Percentiles rank a stretch among this genome's conserved stretches.
phyloP scores from a whole-genome alignment of 768 basidiomycete genomes.

The Leccinum pellstonianum region DNA sequence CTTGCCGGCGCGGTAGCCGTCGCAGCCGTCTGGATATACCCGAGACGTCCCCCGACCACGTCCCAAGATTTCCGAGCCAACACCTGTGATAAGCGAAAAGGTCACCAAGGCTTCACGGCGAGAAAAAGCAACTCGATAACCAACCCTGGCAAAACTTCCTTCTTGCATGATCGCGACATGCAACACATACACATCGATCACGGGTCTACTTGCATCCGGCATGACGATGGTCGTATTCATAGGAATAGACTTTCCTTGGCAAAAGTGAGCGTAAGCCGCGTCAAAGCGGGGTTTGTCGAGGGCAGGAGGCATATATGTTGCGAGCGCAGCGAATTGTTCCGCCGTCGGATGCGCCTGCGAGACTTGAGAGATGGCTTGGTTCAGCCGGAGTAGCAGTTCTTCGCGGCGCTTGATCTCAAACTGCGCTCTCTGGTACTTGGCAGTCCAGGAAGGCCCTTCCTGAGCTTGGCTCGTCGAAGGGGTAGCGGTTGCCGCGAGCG shows the following conservation, averaged over 20 bases:
- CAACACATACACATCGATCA: slow-evolving; percentile 30
- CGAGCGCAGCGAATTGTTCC: slow-evolving; percentile 27
- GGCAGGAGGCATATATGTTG: slow-evolving; percentile 29
- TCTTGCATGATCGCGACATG: slow-evolving; percentile 35
- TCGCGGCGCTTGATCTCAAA: slow-evolving; percentile 33
- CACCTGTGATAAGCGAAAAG: slow-evolving; percentile 20
- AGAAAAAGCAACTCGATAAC: slow-evolving; percentile 10
- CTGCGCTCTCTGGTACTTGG: slow-evolving; percentile 24
- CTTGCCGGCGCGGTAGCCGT: slow-evolving; percentile 23
- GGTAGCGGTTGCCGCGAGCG: neutral
- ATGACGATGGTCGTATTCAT: slow-evolving; percentile 30
- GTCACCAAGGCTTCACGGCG: neutral
- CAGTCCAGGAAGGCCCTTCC: slow-evolving; percentile 19
- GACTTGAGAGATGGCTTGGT: slow-evolving; percentile 28
- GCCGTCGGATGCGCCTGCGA: slow-evolving; percentile 15
- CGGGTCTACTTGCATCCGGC: slow-evolving; percentile 26
- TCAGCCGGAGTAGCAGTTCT: slow-evolving; percentile 26
- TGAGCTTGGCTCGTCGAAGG: slow-evolving; percentile 9
- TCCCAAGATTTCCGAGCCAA: slow-evolving; percentile 27
- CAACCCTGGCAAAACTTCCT: slow-evolving; percentile 30
- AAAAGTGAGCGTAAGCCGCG: slow-evolving; percentile 28
- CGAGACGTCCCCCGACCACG: slow-evolving; percentile 28
- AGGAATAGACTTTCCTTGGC: slow-evolving; percentile 26
- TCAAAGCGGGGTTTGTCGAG: slow-evolving; percentile 32
- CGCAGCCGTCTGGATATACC: slow-evolving; percentile 23